Base-by-base conservation (phyloP, 176 grass and related monocot genomes). In the Phragmites australis region DNA sequence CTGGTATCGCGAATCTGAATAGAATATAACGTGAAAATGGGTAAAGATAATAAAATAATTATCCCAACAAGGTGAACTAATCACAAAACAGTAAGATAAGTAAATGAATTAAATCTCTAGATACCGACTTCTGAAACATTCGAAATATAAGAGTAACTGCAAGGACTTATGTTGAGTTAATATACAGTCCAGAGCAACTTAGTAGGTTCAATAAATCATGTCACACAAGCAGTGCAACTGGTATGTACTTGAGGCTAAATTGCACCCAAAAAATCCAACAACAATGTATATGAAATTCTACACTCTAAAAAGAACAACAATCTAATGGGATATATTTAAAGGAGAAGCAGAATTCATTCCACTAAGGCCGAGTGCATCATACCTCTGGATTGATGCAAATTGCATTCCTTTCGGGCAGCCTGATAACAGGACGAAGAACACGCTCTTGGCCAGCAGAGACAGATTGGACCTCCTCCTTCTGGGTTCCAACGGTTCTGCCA, bases 321-420 rank as follows among this genome's bases (percentile, higher is more conserved):
- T 47, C 65, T 1, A 76, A 32, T 46, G 39, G 31, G 37, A 54
- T 72, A 72, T 40, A 51, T 56, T 19, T 29, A 56, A 45, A 73
- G 53, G 46, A 85, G 68, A 32, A 46, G 44, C 13, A 50, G 16
- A 70, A 76, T 27, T 26, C 32, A 56, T 69, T 50, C 11, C 21
- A 61, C n/a, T 40, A 76, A 52, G 21, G 54, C 76, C 70, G 54
- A 37, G 57, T 40, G 80, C 64, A 79, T 59, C 21, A 18, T 71
- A 97, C 94, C 94, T 96, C 93, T 17, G 97, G 97, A 82, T 87
- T 99, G 76, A 99, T 96, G 30, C 97, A 90, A 93, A 99, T 82
- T 1, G 93, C 88, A 77, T 93, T 99, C 75, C 85, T 93, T 13
- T 95, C 90, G 5, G 70, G 96, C 50, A 99, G 46, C 46, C 96